These are phyloP conservation scores for Kurtzmaniella quercitrusa DNA, from an alignment of 1,139 yeast genomes.

Conservation along the genomic window DNA sequence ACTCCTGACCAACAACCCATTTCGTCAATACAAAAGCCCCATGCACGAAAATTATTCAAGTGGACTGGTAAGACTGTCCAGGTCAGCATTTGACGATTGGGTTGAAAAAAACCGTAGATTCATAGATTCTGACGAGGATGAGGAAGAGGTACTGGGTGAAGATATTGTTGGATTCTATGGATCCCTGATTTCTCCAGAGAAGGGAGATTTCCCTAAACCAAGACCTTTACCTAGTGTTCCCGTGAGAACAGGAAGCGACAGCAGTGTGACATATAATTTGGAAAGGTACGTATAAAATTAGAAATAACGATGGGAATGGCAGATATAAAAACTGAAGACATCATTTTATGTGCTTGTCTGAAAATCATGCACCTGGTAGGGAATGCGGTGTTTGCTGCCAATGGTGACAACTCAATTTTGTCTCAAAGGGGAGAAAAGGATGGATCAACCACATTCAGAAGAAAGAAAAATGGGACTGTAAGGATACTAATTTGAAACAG, in stretches of 20 bases:
- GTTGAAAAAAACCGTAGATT: constrained; percentile 45
- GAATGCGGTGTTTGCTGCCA: no score
- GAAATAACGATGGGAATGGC: no score
- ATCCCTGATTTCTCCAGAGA: constrained; percentile 4
- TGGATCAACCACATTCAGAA: no score
- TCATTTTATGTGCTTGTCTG: no score
- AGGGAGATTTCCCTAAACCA: constrained; percentile 17
- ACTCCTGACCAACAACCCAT: constrained; percentile 58
- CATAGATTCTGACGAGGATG: constrained; percentile 41
- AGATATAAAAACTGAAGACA: no score
- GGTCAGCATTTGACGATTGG: constrained; percentile 46
- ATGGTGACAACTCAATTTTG: no score
- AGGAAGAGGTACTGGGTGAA: constrained; percentile 16
- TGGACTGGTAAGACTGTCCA: constrained; percentile 21
- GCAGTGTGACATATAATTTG: constrained; percentile 31
- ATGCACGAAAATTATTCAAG: constrained; percentile 11
- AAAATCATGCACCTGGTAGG: no score
- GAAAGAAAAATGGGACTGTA: no score
- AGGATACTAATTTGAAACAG: no score
- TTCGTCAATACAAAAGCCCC: constrained; percentile 28
- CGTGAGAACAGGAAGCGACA: constrained; percentile 35
- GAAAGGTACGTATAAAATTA: constrained; percentile 8
- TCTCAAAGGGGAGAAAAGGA: no score
- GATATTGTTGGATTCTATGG: constrained; percentile 11
- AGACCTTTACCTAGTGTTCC: constrained; percentile 29